A percentile compares a stretch with the other conserved stretches of the same genome.
Conservation (phyloP, 495 filamentous ascomycete species). For the Acidomyces sp. region DNA sequence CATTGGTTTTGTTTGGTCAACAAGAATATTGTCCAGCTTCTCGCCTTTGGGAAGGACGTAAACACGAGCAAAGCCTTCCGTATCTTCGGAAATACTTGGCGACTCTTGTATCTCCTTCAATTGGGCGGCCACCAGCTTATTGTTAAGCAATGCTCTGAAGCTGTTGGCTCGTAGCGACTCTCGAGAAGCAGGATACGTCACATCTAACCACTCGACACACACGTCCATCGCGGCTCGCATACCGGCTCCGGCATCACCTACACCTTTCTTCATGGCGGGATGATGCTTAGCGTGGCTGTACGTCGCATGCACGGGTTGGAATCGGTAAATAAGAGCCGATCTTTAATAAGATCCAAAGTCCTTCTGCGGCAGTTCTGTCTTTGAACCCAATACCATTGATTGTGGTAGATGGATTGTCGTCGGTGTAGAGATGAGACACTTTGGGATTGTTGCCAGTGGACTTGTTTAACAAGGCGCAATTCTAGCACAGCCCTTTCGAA, state of each 20-base stretch:
- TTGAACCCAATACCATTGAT: constrained; percentile 18
- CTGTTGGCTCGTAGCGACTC: constrained; percentile 5
- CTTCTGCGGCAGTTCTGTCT: constrained; percentile 6
- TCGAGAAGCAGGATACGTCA: constrained; percentile 9
- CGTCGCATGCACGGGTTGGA: constrained; percentile 14
- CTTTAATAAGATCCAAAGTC: constrained; percentile 10
- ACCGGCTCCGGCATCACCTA: neutral
- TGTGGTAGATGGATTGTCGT: constrained; percentile 13
- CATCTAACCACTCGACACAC: constrained; percentile 12
- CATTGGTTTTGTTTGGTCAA: constrained; percentile 11
- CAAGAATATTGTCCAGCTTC: constrained; percentile 11
- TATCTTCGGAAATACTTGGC: neutral
- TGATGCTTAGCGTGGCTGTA: constrained; percentile 14
- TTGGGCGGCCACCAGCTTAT: constrained; percentile 2
- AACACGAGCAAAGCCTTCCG: constrained; percentile 8
- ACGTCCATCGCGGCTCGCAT: constrained; percentile 12
- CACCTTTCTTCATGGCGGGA: constrained; percentile 15
- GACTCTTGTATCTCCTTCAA: constrained; percentile 2
- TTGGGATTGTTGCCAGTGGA: no score
- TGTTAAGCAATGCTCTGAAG: constrained; percentile 16
- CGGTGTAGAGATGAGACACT: constrained; percentile 15
- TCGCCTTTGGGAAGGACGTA: constrained; percentile 12
- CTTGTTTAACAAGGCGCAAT: no score
- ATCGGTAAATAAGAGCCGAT: constrained; percentile 10
- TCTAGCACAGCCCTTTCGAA: no score